phyloP scores from a whole-genome alignment of 176 grass and related monocot species.

The Ampelocalamus luodianensis region DNA sequence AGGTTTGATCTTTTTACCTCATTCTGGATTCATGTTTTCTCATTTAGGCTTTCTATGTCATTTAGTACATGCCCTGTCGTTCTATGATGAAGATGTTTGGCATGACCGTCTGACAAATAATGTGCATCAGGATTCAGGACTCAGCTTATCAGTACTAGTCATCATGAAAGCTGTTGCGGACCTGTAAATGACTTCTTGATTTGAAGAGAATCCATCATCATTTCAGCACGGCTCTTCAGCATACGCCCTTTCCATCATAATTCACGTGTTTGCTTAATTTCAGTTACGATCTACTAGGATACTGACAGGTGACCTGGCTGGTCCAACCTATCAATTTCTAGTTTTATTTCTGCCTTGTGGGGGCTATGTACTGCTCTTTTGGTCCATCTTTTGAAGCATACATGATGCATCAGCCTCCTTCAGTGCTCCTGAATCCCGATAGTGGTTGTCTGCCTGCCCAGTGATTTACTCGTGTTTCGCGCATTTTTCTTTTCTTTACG shows the following conservation, averaged over 20 bases:
- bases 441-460: background rate
- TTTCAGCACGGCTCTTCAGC: constrained; percentile 8
- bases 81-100: background rate
- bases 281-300: constrained; percentile 28
- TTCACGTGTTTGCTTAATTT: constrained; percentile 30
- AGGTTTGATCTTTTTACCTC: background rate
- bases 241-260: constrained; percentile 16
- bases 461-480: background rate
- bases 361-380: background rate
- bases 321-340: constrained; percentile 44
- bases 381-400: background rate
- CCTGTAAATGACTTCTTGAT: constrained; percentile 17
- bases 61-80: background rate
- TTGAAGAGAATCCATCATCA: background rate
- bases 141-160: background rate
- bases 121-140: background rate
- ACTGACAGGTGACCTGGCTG: background rate
- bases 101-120: background rate
- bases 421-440: background rate
- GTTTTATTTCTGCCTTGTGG: constrained; percentile 37
- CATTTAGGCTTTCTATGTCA: background rate
- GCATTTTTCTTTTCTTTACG: background rate
- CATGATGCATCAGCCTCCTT: background rate
- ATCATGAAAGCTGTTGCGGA: background rate
- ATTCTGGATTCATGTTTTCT: background rate